Evolutionary conservation across 148 eudicot species (phyloP), one percentile per base, ranked within the genome.

Genomic region (Arctostaphylos glauca): DNA sequence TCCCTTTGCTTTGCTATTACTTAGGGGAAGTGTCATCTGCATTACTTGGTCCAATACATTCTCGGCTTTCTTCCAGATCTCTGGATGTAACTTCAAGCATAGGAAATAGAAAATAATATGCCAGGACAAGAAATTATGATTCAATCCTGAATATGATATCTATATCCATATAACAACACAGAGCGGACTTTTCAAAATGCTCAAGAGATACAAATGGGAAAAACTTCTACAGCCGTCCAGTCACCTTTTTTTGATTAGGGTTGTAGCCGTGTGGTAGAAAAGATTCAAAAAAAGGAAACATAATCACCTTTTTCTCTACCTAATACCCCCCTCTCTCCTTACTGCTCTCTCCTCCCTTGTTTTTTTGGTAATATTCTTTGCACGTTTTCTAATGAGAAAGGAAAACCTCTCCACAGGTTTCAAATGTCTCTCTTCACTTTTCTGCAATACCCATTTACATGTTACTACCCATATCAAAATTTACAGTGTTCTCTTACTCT

Each of bases 1-100:
- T 49, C 9, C 25, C 21, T 54, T 46, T 23, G 60, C 6, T 43
- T 71, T 43, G 12, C 9, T 0, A 58, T 7, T 59, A 46, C 41
- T 44, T 62, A 23, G 25, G 41, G 43, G 10, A 59, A 43, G 8
- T 79, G 19, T 79, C 23, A 2, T 31, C n/a, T 31, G 46, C 60
- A 76, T 6, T 43, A 41, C 12, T 3, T 76, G 78, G 12, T 76
- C 38, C 31, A 50, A 10, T 52, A 5, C 80, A 43, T 14, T 15
- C 46, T 56, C 67, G 49, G 7, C 50, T 77, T 41, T 77, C 79
- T 76, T 76, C 46, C 44, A 31, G 44, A 76, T 53, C 53, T 53
- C 79, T 76, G 59, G 52, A 76, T 76, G 19, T 41, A 38, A 16
- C 23, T 21, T 52, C 52, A 59, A 19, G 49, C 15, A 19, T 5